Evolutionary conservation across 1,139 yeast genomes (phyloP).

Genomic region (Kodamaea ohmeri): DNA sequence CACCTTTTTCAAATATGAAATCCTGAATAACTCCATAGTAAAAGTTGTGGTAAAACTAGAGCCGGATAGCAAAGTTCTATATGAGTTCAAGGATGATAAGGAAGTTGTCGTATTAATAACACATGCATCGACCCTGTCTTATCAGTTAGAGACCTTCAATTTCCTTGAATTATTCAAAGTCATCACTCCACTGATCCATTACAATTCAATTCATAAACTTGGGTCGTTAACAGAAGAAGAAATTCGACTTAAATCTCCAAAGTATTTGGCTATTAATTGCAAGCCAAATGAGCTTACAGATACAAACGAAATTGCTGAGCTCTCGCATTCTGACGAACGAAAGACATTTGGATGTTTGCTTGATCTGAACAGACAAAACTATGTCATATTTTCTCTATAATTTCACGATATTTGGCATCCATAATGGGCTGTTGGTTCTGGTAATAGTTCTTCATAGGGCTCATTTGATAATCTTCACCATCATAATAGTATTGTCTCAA

Average conservation of each 20-base stretch:
- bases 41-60: conserved; percentile 8
- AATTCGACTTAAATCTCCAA: conserved; percentile 19
- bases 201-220: conserved; percentile 10
- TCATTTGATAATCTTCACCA: conserved; percentile 17
- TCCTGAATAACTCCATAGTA: not conserved
- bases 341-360: conserved; percentile 39
- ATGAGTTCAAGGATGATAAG: conserved; percentile 15
- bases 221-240: conserved; percentile 9
- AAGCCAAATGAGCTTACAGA: conserved; percentile 3
- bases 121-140: conserved; percentile 2
- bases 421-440: conserved; percentile 12
- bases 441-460: conserved; percentile 29
- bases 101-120: conserved; percentile 16
- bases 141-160: conserved; percentile 13
- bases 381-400: conserved; percentile 27
- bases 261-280: conserved; percentile 27
- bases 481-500: conserved; percentile 32
- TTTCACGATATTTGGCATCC: conserved; percentile 1
- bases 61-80: conserved; percentile 12
- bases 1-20: conserved; percentile 6
- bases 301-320: not conserved
- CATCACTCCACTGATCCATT: conserved; percentile 8
- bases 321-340: conserved; percentile 1
- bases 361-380: conserved; percentile 37
- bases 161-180: conserved; percentile 10